A percentile compares a stretch with the other conserved stretches of the same genome.
Conservation (phyloP, 768 basidiomycete species). For the Aureoboletus auriporus region DNA sequence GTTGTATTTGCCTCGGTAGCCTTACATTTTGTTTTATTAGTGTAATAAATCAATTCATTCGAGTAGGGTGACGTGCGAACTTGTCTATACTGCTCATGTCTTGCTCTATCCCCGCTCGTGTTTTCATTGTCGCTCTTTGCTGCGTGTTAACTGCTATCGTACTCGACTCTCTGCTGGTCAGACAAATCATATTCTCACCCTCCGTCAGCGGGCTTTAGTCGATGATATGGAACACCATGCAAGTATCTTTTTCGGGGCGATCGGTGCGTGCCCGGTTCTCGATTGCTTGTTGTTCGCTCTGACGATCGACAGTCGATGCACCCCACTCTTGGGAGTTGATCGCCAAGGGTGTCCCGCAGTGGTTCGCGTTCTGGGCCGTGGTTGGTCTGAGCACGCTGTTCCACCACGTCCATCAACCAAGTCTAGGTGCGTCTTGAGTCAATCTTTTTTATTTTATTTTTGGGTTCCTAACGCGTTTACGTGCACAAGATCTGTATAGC, state of each 20-base stretch:
- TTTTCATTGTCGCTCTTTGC: slow-evolving; percentile 16
- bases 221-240: not conserved
- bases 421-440: not conserved
- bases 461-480: too few species aligned
- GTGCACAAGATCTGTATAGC: not conserved
- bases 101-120: slow-evolving; percentile 3
- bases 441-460: too few species aligned
- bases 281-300: not conserved
- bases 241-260: slow-evolving; percentile 8
- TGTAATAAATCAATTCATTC: too few species aligned
- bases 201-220: too few species aligned
- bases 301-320: slow-evolving; percentile 11
- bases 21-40: too few species aligned
- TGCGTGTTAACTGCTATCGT: slow-evolving; percentile 4
- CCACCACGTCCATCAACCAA: not conserved
- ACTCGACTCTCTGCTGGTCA: slow-evolving; percentile 9
- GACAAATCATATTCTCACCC: not conserved
- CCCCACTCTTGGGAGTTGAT: slow-evolving; percentile 16
- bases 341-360: slow-evolving; percentile 5
- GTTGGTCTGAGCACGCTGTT: not conserved
- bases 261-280: slow-evolving; percentile 6
- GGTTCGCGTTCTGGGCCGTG: slow-evolving; percentile 8
- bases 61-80: too few species aligned
- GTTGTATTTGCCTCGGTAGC: too few species aligned
- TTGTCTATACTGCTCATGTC: slow-evolving; percentile 1